Base-by-base conservation (phyloP, 176 grass and related monocot species). In the Carex myosuroides region DNA sequence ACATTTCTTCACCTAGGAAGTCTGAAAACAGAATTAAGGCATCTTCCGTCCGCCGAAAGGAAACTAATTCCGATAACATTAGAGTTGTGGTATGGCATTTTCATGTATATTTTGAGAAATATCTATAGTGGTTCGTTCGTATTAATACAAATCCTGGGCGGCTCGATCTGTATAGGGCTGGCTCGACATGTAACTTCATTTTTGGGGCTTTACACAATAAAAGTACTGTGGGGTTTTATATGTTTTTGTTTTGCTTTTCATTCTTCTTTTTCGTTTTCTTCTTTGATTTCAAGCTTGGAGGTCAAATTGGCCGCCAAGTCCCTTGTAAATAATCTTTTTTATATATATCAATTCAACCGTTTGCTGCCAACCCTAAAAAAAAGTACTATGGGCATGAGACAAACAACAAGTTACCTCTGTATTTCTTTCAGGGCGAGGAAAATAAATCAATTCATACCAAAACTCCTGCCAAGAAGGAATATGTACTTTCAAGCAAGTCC, bases 351-450 rank as follows among this genome's bases (percentile, higher is more conserved):
- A 2, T 29, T 29, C 29, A 29, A 29, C 29, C 29, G 29, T 29
- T 29, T 1, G 1, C 29, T 1, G 29, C 29, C 29, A 29, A 29
- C 29, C 29, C 29, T 29, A 29, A 29, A 29, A 29, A 42, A 20
- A 69, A 42, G 2, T n/a, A 41, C 35, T 42, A 70, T 73, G 44
- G 44, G 16, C 70, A 67, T 73, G 70, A 24, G 39, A 73, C 18
- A 73, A 50, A 73, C 39, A 72, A n/a, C 3, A 48, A 72, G 41
- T 24, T 48, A 13, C 6, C 16, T 77, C 54, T 37, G 5, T 8
- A 56, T 77, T 77, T 32, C 73, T 32, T 56, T 77, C 50, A 77
- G 73, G 73, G 73, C 32, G 73, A 77, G 0, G 50, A 77, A 32
- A 77, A 32, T 16, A 77, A 77, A 77, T 32, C 22, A 30, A 55